Evolutionary conservation across 169 alveolate species (phyloP), one percentile per base, ranked within the genome.

Genomic region (Plasmodium gaboni): DNA sequence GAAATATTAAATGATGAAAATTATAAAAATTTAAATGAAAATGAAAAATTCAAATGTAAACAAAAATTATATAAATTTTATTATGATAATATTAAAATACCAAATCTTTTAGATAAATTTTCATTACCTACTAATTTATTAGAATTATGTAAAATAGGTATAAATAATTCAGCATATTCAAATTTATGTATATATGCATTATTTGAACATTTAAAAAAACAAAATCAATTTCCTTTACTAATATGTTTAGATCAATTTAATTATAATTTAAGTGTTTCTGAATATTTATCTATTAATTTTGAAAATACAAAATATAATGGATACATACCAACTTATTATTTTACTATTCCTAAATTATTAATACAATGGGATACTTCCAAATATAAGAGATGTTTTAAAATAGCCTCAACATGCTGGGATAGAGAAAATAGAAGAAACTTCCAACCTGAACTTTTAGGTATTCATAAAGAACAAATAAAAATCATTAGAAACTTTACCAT

Each of bases 301-400:
- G 95, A 94, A 78, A 86, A 86, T 73, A 94, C 96, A 12, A 92
- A 92, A 89, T 94, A 88, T 83, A 88, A 91, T 80, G 96, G 96
- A 13, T 94, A 94, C 89, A 94, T 94, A 19, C 96, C 96, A 8
- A 91, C 95, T 44, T 94, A 94, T 88, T 93, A 94, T 70, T 92
- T 94, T 26, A 87, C 95, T 28, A 94, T 94, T 89, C 96, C 96
- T 15, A 74, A 93, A 55, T 88, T 94, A 44, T 91, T 94, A 73
- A 48, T 92, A 67, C 87, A 87, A 50, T 94, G 92, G 87, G 94
- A 94, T 80, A 92, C 95, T 17, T 71, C 63, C 4, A 87, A 89
- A 68, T 94, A 92, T 91, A 89, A 74, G 51, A 89, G 88, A 42
- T 94, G 96, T 86, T 59, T 38, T 48, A 94, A 94, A 91, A 68